Evolutionary conservation across 805 yeast genomes (phyloP), one percentile per base, ranked within the genome.

Genomic region (Saccharomycopsis javanensis): DNA sequence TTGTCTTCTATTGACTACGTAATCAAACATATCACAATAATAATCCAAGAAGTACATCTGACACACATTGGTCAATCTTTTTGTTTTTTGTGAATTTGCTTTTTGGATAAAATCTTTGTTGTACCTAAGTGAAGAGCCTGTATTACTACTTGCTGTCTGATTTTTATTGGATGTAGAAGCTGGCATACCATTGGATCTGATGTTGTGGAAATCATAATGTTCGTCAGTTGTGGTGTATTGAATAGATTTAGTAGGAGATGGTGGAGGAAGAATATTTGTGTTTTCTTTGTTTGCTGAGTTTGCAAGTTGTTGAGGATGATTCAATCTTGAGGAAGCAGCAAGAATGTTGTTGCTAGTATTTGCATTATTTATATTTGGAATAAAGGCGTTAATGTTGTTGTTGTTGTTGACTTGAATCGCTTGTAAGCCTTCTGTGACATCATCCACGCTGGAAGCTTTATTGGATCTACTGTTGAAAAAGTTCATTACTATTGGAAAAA

Each of bases 21-120:
- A 94, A 68, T 89, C 96, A 71, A 94, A 86, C 82, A 87, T 83
- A 69, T 94, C 99, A 72, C 96, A 92, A 70, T 94, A 94, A 71
- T 91, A 89, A 69, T 94, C 99, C 58, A 94, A 76, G 66, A 94
- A 94, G 71, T 86, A 95, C 81, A 90, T 80, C 68, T 92, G 97
- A 45, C 96, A 86, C 28, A 94, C 97, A 53, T 90, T 86, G 7
- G 91, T 96, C 59, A 88, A 73, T 60, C 99, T 77, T 66, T 85
- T 86, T 1, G 95, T 88, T 66, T 88, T 88, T 54, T 86, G 83
- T 50, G 81, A 78, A 58, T 81, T 78, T 5, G 91, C 86, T 66
- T 79, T 80, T 56, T 69, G 66, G 60, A 77, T 74, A 64, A 83
- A 82, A 28, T 81, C 86, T 37, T 69, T 64, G 30, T 52, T 56